Evolutionary conservation across 2,329 filamentous ascomycete species (phyloP).

Genomic region (Fusarium sp.): DNA sequence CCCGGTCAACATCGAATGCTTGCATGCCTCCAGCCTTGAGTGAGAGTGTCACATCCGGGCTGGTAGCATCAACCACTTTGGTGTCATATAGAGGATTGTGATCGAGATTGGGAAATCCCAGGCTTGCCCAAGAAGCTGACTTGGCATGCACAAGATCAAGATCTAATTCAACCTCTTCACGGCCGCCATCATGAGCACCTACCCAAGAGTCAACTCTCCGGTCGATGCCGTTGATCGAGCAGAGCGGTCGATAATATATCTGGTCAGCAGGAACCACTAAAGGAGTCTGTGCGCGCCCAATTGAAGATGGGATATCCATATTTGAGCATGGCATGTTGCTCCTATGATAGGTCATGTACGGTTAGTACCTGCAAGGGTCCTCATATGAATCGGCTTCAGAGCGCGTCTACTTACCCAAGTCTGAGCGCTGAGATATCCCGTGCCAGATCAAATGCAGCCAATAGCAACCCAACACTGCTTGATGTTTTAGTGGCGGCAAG

Average conservation of each 20-base stretch:
- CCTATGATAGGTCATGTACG: neutral
- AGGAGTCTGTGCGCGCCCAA: neutral
- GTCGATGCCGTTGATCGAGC: neutral
- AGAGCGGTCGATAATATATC: neutral
- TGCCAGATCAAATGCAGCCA: neutral
- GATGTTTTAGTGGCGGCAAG: neutral
- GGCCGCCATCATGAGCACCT: accelerated
- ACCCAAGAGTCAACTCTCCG: neutral
- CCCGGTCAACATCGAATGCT: neutral
- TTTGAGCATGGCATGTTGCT: neutral
- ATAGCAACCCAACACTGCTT: neutral
- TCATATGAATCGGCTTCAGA: accelerated
- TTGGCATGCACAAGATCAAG: neutral
- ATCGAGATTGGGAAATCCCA: neutral
- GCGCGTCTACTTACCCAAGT: neutral
- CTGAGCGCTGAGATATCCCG: neutral
- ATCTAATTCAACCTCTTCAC: neutral
- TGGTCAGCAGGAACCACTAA: neutral
- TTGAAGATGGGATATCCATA: neutral
- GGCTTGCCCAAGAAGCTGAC: neutral
- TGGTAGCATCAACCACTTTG: neutral
- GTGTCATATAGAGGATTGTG: neutral
- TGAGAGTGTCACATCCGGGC: accelerated
- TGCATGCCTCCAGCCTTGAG: neutral
- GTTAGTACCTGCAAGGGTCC: neutral